These are phyloP conservation scores for Triadica sebifera DNA, from an alignment of 345 rosid genomes.

Conservation along the genomic window DNA sequence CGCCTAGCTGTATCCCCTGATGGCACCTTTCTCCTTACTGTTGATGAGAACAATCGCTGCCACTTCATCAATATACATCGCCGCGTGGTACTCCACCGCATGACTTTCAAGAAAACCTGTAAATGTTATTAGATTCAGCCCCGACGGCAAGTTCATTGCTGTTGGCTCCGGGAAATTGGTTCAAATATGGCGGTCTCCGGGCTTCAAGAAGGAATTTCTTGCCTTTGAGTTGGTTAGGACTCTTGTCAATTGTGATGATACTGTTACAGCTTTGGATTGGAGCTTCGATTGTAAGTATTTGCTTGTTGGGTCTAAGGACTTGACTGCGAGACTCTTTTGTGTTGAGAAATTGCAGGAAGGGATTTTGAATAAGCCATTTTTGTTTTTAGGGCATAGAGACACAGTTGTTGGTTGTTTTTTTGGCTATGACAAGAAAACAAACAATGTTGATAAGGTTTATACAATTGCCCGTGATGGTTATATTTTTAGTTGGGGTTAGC, in stretches of 20 bases:
- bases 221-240: conserved; percentile 76
- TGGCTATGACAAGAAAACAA: conserved; percentile 62
- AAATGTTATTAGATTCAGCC: conserved; percentile 60
- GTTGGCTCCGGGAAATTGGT: conserved; percentile 80
- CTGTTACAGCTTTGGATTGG: conserved; percentile 68
- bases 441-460: conserved; percentile 50
- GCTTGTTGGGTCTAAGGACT: conserved; percentile 84
- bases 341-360: conserved; percentile 58
- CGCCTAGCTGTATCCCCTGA: conserved; percentile 79
- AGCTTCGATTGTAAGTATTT: conserved; percentile 68
- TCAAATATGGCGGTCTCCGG: conserved; percentile 88
- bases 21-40: conserved; percentile 68
- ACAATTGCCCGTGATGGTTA: conserved; percentile 79
- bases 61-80: conserved; percentile 77
- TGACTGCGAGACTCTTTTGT: conserved; percentile 71
- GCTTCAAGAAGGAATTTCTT: conserved; percentile 64
- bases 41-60: conserved; percentile 80
- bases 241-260: conserved; percentile 67
- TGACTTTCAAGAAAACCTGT: conserved; percentile 61
- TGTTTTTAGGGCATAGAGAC: conserved; percentile 88
- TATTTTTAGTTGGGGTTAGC: conserved; percentile 69
- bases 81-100: conserved; percentile 69
- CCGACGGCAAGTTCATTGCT: conserved; percentile 73
- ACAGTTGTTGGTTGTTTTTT: conserved; percentile 83
- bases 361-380: conserved; percentile 58